Percentiles rank a stretch among this genome's conserved stretches.
Evolutionary conservation across 805 yeast species (phyloP).

Genomic region (Metschnikowia corniflorae): DNA sequence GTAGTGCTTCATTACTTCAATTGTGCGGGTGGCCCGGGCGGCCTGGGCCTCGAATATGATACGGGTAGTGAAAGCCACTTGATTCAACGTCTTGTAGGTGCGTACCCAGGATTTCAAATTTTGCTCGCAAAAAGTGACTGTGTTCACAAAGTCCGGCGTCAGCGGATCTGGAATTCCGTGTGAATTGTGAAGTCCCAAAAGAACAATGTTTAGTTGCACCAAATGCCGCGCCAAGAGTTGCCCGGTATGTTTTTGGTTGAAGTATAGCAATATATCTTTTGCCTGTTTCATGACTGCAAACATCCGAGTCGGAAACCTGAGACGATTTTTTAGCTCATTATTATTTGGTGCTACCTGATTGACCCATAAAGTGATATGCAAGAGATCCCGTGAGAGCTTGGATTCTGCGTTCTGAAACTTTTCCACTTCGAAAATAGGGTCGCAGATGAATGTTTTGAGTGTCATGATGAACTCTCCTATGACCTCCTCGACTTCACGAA

Average conservation of each 20-base stretch:
- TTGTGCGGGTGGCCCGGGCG: background rate
- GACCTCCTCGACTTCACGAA: background rate
- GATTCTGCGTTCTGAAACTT: background rate
- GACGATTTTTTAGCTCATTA: background rate
- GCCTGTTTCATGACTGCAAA: background rate
- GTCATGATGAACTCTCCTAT: background rate
- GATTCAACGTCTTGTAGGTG: background rate
- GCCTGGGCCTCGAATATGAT: background rate
- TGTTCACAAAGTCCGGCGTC: background rate
- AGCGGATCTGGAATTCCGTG: slow-evolving; percentile 1
- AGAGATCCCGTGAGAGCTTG: background rate
- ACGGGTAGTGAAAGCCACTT: background rate
- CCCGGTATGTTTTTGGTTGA: background rate
- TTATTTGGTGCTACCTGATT: background rate
- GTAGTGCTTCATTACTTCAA: background rate
- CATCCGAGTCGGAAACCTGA: background rate
- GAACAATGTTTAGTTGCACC: slow-evolving; percentile 2
- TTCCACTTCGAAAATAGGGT: background rate
- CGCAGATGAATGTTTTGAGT: background rate
- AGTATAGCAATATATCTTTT: background rate
- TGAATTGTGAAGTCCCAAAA: slow-evolving; percentile 1
- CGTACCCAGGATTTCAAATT: background rate
- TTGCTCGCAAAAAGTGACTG: background rate
- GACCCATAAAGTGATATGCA: background rate
- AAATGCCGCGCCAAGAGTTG: background rate